Evolutionary conservation across 352 stramenopile genomes (phyloP).

Genomic region (Phytophthora pluvialis): DNA sequence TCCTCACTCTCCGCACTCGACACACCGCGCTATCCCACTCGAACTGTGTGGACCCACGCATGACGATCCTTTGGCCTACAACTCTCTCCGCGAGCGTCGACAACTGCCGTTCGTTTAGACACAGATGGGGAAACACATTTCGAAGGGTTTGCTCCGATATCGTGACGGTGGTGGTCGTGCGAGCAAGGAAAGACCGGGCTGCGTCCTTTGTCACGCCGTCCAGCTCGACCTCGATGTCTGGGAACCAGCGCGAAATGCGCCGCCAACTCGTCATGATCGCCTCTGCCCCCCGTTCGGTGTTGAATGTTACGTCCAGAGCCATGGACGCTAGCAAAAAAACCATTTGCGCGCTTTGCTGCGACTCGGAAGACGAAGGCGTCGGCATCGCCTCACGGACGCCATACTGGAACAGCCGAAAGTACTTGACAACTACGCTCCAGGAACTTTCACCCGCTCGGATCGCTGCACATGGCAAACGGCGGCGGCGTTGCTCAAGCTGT

Average conservation of each 20-base stretch:
- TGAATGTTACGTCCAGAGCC: slow-evolving; percentile 13
- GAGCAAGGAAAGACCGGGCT: neutral
- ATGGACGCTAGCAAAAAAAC: slow-evolving; percentile 14
- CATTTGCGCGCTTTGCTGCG: neutral
- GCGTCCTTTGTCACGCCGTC: slow-evolving; percentile 5
- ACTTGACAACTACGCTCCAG: slow-evolving; percentile 23
- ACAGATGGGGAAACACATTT: slow-evolving; percentile 1
- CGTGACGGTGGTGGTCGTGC: neutral
- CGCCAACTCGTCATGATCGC: slow-evolving; percentile 17
- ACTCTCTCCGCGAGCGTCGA: slow-evolving; percentile 1
- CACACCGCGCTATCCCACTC: slow-evolving; percentile 6
- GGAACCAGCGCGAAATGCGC: slow-evolving; percentile 20
- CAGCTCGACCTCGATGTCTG: slow-evolving; percentile 17
- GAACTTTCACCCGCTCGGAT: slow-evolving; percentile 1
- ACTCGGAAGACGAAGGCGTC: neutral
- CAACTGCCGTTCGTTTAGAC: neutral
- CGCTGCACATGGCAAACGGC: neutral
- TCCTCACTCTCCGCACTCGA: slow-evolving; percentile 1
- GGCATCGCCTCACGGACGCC: neutral
- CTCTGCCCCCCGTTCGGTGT: slow-evolving; percentile 5
- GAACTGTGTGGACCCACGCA: slow-evolving; percentile 1
- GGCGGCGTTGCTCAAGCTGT: slow-evolving; percentile 13
- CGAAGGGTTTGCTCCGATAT: slow-evolving; percentile 1
- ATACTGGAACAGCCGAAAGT: slow-evolving; percentile 25
- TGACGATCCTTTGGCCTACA: slow-evolving; percentile 4